Base-by-base conservation (phyloP, 495 filamentous ascomycete genomes). In the Astrothelium subdiscretum region DNA sequence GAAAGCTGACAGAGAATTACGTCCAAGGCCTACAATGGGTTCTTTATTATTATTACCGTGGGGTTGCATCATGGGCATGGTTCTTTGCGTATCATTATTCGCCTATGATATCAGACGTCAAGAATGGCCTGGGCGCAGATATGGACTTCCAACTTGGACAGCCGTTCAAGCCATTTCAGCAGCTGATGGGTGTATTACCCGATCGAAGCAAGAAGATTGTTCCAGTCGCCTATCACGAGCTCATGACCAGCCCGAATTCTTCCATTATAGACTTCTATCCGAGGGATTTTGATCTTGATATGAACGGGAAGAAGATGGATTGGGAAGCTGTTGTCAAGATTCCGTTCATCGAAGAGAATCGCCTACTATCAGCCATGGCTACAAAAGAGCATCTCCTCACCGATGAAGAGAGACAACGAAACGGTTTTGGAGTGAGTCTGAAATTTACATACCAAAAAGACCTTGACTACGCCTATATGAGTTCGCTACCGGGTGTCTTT, bases 251-350 rank as follows among this genome's bases (percentile, higher is more conserved):
- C 57, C 76, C 84, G 0, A 81, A 89, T 2, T 97, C 92, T n/a
- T 91, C 95, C 13, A 97, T 99, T 72, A 89, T 96, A 67, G 92
- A 97, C 69, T 97, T 99, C 75, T 99, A 99, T 69, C 95, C 95
- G 31, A 83, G 92, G 62, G 92, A 97, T 65, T 99, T 99, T 66
- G 91, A 96, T 66, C 81, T 99, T 22, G 95, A 99, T 70, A 97
- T 97, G 92, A 97, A 97, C 68, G 95, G 95, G 61, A 99, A 99
- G 80, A 99, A 96, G 78, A 95, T 95, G 91, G 95, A 97, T 66
- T 99, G 95, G 95, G 95, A 99, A 69, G 95, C 94, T 32, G 92
- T 99, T 42, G 91, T 97, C 59, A 97, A 96, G 75, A 97, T 99
- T 65, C 95, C 95, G 0, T 99, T 99, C 75, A 99, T 99, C 67